Conservation (phyloP, 78 protist genomes). For the Dictyostelium purpureum region DNA sequence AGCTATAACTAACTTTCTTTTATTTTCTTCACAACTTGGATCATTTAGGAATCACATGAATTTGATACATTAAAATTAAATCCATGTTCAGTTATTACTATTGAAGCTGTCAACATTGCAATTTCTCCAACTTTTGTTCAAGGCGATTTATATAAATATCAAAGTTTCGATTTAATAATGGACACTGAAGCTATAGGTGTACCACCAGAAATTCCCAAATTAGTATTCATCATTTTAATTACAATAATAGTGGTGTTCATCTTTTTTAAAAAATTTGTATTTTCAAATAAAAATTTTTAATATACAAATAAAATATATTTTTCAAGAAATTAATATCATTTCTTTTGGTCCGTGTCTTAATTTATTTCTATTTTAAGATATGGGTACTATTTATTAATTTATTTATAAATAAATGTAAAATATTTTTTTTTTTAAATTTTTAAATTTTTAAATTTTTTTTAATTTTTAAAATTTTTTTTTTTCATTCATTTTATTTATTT, state of each 20-base stretch:
- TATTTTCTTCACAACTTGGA: neutral
- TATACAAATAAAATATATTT: too few relatives aligned
- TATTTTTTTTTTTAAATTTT: neutral
- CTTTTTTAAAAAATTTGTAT: neutral
- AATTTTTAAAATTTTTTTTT: too few relatives aligned
- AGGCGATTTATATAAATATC: neutral
- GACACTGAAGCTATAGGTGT: conserved; percentile 20
- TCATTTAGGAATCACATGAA: neutral
- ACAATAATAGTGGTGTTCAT: neutral
- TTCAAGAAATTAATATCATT: too few relatives aligned
- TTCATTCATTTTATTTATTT: too few relatives aligned
- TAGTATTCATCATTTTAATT: conserved; percentile 1
- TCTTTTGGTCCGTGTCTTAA: too few relatives aligned
- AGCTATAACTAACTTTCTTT: too few relatives aligned
- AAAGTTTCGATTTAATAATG: conserved; percentile 26
- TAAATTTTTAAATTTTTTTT: too few relatives aligned
- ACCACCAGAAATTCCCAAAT: conserved; percentile 45
- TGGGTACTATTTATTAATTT: neutral
- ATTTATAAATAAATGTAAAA: neutral
- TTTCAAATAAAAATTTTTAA: too few relatives aligned
- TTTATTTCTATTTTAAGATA: neutral
- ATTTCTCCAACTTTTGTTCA: conserved; percentile 23
- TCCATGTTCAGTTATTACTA: conserved; percentile 30
- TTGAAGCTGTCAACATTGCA: conserved; percentile 40
- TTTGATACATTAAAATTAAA: neutral